phyloP scores from a whole-genome alignment of 768 basidiomycete genomes.

The Termitomyces sp. region DNA sequence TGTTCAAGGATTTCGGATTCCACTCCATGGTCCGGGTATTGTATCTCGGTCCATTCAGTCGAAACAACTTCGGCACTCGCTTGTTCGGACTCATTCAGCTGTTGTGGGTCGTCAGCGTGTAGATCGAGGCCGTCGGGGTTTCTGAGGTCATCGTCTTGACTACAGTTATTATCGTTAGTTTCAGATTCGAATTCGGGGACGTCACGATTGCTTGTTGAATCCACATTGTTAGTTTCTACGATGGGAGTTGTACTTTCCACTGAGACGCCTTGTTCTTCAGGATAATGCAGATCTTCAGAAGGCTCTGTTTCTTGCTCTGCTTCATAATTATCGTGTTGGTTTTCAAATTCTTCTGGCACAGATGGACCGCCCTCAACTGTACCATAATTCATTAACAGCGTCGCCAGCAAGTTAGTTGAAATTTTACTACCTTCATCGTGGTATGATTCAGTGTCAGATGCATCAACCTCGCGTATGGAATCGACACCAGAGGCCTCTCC shows the following conservation, averaged over 20 bases:
- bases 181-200: neutral
- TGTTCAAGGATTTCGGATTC: neutral
- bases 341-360: neutral
- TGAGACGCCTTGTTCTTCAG: neutral
- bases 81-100: neutral
- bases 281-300: neutral
- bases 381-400: neutral
- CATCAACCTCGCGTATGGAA: neutral
- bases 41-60: neutral
- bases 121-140: neutral
- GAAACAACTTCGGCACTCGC: neutral
- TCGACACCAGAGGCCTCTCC: neutral
- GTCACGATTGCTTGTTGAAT: neutral
- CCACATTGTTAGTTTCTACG: neutral
- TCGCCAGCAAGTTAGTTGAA: neutral
- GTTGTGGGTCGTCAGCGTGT: neutral
- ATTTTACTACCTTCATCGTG: neutral
- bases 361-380: neutral
- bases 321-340: slow-evolving; percentile 8
- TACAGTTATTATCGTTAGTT: neutral
- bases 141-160: neutral
- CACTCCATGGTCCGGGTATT: neutral
- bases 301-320: slow-evolving; percentile 9
- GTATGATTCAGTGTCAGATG: neutral
- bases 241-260: neutral